Conservation (phyloP, 2,329 filamentous ascomycete species). For the Amphichorda felina region DNA sequence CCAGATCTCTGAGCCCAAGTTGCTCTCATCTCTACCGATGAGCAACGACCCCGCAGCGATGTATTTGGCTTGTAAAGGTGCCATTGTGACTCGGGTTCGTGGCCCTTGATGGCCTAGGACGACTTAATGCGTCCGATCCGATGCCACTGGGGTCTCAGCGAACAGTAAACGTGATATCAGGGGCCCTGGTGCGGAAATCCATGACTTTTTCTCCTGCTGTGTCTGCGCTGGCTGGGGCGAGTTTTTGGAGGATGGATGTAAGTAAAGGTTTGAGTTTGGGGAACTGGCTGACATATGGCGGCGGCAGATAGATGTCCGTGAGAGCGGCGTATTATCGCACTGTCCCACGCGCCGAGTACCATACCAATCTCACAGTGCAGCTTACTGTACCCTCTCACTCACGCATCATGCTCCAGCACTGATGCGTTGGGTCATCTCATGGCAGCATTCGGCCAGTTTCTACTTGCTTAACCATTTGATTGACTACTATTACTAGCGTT, state of each 20-base stretch:
- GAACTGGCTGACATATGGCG: no score
- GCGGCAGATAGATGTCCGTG: no score
- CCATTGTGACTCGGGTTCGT: conserved; percentile 6
- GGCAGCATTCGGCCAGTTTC: no score
- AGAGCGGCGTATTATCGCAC: no score
- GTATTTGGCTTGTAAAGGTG: conserved; percentile 12
- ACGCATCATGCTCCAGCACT: no score
- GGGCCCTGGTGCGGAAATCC: not conserved
- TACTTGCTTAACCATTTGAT: not conserved
- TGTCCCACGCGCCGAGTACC: no score
- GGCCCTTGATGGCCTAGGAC: not conserved
- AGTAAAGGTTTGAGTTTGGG: no score
- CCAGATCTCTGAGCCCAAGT: conserved; percentile 6
- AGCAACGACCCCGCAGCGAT: conserved; percentile 28
- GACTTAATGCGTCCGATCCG: not conserved
- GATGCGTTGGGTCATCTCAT: no score
- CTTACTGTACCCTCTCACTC: no score
- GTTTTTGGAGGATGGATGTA: not conserved
- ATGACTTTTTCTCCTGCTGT: not conserved
- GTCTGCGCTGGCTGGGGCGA: not conserved
- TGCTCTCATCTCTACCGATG: conserved; percentile 11
- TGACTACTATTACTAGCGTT: conserved; percentile 2
- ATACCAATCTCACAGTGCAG: no score
- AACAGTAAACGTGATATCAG: no score
- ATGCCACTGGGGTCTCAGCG: no score